Conservation (phyloP, 495 filamentous ascomycete genomes). For the Penicillium fimorum region DNA sequence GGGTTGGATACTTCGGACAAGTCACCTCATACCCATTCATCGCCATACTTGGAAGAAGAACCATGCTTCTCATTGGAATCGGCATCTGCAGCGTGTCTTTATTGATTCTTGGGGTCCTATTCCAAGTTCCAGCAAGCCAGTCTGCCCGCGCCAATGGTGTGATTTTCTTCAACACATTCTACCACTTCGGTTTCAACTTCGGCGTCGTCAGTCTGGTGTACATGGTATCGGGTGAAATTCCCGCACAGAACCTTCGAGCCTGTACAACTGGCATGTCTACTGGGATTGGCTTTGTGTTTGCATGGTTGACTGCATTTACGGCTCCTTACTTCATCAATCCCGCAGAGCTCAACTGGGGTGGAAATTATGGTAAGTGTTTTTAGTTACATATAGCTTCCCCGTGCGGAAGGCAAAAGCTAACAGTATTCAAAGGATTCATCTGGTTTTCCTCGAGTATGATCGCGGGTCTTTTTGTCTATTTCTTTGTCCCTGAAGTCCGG, state of each 20-base stretch:
- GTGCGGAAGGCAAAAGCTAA: neutral
- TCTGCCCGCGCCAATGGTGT: neutral
- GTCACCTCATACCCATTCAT: neutral
- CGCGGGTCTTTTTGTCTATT: no score
- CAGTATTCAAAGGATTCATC: neutral
- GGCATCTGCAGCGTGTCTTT: neutral
- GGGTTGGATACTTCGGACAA: neutral
- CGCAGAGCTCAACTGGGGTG: neutral
- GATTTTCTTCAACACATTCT: neutral
- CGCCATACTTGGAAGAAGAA: neutral
- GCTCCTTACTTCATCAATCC: neutral
- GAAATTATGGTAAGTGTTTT: neutral
- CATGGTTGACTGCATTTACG: neutral
- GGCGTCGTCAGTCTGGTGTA: neutral
- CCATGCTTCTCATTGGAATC: neutral
- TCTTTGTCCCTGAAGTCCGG: neutral
- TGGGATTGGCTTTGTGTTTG: constrained; percentile 43
- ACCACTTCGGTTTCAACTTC: neutral
- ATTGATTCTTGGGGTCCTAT: neutral
- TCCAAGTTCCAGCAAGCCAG: neutral
- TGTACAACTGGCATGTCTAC: constrained; percentile 45
- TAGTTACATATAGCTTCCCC: neutral
- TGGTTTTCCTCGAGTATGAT: neutral
- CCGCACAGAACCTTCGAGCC: constrained; percentile 37
- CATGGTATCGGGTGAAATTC: neutral